Conservation (phyloP, 352 stramenopile species). For the Pythium vanterpoolii region DNA sequence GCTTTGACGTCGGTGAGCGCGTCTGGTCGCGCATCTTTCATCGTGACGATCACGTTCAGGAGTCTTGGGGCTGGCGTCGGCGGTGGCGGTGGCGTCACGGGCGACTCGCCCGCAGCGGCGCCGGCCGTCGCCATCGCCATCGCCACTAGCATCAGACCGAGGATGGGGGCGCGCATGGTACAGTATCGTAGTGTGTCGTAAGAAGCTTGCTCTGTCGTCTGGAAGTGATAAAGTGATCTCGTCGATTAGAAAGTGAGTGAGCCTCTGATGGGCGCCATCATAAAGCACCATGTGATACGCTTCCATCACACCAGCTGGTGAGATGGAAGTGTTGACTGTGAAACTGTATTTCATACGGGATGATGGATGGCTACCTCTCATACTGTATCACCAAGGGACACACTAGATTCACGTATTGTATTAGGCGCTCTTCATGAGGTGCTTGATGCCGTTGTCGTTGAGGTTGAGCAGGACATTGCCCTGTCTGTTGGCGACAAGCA, state of each 20-base stretch:
- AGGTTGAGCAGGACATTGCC: conserved; percentile 30
- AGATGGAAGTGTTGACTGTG: no score
- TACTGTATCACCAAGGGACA: neutral
- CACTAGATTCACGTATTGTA: neutral
- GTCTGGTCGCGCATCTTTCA: conserved; percentile 26
- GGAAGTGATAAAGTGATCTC: neutral
- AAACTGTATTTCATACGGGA: no score
- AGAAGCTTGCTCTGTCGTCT: neutral
- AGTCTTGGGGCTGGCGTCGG: neutral
- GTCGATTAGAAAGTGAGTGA: no score
- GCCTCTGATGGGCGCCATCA: neutral
- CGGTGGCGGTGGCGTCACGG: neutral
- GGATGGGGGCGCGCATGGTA: neutral
- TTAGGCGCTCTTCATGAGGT: conserved; percentile 23
- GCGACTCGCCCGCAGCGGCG: no score
- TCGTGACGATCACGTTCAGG: conserved; percentile 33
- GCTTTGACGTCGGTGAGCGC: conserved; percentile 19
- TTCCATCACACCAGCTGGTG: no score
- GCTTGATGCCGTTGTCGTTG: conserved; percentile 26
- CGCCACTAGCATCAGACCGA: conserved; percentile 3
- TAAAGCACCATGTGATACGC: no score
- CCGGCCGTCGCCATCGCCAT: neutral
- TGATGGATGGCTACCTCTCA: neutral
- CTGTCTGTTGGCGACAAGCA: conserved; percentile 33
- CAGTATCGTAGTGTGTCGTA: neutral